Conservation (phyloP, 192 early-diverging fungal genomes). For the Linnemannia zychae region DNA sequence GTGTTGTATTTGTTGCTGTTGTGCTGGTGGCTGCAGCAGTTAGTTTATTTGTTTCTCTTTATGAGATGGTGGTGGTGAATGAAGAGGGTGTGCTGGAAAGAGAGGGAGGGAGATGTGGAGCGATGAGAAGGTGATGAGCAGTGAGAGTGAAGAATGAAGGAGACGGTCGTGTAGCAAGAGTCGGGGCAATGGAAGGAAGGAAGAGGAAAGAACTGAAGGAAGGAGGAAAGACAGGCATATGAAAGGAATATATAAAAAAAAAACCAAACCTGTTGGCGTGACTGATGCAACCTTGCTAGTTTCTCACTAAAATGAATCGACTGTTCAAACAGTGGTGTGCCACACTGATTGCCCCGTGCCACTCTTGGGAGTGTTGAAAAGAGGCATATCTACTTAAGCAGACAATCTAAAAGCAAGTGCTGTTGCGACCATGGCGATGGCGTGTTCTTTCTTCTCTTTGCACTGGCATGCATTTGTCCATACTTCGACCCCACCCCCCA, state of each 20-base stretch:
- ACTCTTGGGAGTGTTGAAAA: no score
- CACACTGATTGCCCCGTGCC: no score
- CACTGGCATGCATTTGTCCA: background rate
- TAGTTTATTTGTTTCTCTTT: constrained; percentile 5
- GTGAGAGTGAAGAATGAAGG: background rate
- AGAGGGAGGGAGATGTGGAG: background rate
- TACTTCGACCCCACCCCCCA: background rate
- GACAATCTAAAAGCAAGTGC: no score
- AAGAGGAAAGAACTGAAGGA: background rate
- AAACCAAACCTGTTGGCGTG: background rate
- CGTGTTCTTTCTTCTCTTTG: background rate
- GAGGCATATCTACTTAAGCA: no score
- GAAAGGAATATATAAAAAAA: background rate
- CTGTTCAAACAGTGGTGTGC: no score
- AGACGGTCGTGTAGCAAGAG: background rate
- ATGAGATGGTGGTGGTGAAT: constrained; percentile 1
- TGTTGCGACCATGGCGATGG: background rate
- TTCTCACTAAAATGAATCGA: background rate
- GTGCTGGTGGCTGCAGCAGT: background rate
- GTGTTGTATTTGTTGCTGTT: background rate
- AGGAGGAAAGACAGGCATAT: background rate
- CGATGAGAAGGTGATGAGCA: background rate
- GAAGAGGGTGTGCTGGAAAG: background rate
- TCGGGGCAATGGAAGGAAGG: no score
- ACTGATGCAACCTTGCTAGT: background rate